Base-by-base conservation (phyloP, 176 grass and related monocot genomes). In the Hsuehochloa calcarea region DNA sequence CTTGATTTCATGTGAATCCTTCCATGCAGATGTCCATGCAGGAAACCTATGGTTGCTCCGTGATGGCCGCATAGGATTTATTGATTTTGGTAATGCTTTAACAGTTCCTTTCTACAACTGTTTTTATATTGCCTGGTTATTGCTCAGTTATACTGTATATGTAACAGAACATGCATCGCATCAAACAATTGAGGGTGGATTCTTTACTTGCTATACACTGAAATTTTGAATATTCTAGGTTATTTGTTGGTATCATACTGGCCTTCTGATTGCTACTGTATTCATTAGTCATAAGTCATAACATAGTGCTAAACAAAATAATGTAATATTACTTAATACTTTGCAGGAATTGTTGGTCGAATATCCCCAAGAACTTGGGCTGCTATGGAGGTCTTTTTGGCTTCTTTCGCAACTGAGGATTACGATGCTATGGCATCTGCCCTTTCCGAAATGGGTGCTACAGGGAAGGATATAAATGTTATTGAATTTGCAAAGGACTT, bases 21-120 rank as follows among this genome's bases (percentile, higher is more conserved):
- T 98, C 85, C 96, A 98, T 84, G 96, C 93, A 0, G 96, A 98
- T 84, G 96, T 95, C 43, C 93, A 98, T 95, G 96, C 96, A 75
- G 96, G 96, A 70, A 98, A 98, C 72, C 86, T 98, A 15, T 98
- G 96, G 96, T 72, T 98, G 82, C 96, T 98, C 80, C 89, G 83
- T 89, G 96, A 98, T 93, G 96, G 93, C 0, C 89, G 93, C 26
- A 87, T 98, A 56, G 96, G 96, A 72, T 98, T 98, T 88, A 86
- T 98, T 76, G 96, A 98, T 90, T 98, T 98, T 44, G 96, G 93
- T 98, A 92, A 92, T 80, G 70, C 37, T 90, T 70, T n/a, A 39
- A 35, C 5, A 23, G 11, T 45, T 72, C 46, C 44, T 71, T 56
- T 10, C 44, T 8, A 7, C 3, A n/a, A 3, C 31, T 52, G n/a